Evolutionary conservation across 129 eudicot species (phyloP).

Genomic region (Flaveria sonorensis): DNA sequence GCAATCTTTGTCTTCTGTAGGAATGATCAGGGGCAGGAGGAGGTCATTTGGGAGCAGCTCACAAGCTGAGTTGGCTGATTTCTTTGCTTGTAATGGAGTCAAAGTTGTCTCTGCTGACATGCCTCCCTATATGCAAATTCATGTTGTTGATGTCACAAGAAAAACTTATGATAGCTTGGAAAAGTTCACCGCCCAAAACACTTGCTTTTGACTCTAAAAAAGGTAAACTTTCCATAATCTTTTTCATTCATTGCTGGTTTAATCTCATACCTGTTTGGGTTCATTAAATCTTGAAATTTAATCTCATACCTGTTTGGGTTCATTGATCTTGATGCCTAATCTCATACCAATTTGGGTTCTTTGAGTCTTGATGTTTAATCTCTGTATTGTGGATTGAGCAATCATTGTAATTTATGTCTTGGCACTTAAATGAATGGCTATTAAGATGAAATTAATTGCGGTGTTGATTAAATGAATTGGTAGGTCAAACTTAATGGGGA

Average conservation of each 20-base stretch:
- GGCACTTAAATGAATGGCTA: conserved; percentile 16
- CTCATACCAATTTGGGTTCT: not conserved
- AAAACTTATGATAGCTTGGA: conserved; percentile 89
- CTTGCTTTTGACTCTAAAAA: conserved; percentile 85
- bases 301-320: not conserved
- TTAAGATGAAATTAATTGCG: conserved; percentile 8
- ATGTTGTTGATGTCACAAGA: conserved; percentile 89
- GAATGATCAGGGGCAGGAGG: conserved; percentile 42
- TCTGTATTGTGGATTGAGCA: not conserved
- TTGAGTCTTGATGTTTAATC: conserved; percentile 1
- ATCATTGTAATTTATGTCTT: conserved; percentile 18
- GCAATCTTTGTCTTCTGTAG: conserved; percentile 33
- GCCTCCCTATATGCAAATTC: conserved; percentile 96
- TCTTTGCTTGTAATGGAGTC: conserved; percentile 72
- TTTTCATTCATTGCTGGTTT: not conserved
- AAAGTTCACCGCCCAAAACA: conserved; percentile 85
- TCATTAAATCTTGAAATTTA: conserved; percentile 8
- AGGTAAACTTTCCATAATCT: conserved; percentile 41
- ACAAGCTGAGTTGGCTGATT: conserved; percentile 67
- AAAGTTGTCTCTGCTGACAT: conserved; percentile 88
- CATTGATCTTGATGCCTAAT: not conserved
- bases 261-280: not conserved
- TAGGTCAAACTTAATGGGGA: conserved; percentile 24
- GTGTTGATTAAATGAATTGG: conserved; percentile 3
- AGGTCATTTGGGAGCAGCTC: conserved; percentile 71